Evolutionary conservation across 2,329 filamentous ascomycete genomes (phyloP), one percentile per base, ranked within the genome.

Genomic region (Pyrenophora teres): DNA sequence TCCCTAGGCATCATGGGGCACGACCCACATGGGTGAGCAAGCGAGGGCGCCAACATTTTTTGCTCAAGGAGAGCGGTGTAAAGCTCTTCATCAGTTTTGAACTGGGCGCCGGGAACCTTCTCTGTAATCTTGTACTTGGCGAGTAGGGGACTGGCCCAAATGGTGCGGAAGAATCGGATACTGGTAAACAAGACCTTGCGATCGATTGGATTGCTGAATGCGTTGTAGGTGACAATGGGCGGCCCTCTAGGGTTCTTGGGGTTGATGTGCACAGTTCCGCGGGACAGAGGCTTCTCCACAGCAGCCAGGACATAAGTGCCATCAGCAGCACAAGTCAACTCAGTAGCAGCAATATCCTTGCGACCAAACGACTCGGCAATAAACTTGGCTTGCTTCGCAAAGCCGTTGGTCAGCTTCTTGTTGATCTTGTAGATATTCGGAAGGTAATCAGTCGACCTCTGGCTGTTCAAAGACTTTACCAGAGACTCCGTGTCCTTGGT

Each of bases 321-420:
- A 40, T 68, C 69, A 13, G 68, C 63, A 27, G 80, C 81, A 7
- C 69, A 52, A 13, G 66, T 63, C 36, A 66, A 63, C 21, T 69
- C 65, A 16, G 55, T 56, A 13, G 68, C 62, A 19, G 65, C 61
- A 4, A 58, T 57, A 9, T 64, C 63, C 7, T 50, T 48, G 41
- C 60, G 61, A 3, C 70, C 63, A 40, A 63, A 65, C 5, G 63
- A 50, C 23, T 56, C 43, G 4, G 58, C 50, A 33, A 69, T 56
- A 13, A 67, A 37, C 13, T 61, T 56, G 32, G 63, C 62, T 52
- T 70, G 67, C 18, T 55, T 53, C 7, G 46, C 54, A 40, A 59
- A 67, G 1, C 66, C 66, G 8, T 52, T 53, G 3, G 65, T 53
- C 2, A 68, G 54, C 39, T 55, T 57, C 31, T 53, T 46, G 51